A percentile compares a stretch with the other conserved stretches of the same genome.
Evolutionary conservation across 2,329 filamentous ascomycete species (phyloP).

Genomic region (Fusarium poae): DNA sequence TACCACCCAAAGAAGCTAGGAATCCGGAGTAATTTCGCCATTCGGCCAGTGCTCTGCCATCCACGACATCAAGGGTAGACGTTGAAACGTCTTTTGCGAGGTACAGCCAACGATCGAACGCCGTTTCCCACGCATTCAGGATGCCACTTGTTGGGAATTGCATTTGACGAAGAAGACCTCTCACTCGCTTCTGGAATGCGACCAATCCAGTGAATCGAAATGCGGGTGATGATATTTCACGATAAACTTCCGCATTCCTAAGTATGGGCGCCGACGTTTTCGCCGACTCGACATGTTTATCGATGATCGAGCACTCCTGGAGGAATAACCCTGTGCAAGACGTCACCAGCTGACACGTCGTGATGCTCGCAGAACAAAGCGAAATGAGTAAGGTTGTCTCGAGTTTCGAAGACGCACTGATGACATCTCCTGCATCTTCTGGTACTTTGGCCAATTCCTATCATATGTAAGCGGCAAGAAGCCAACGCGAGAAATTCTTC

Average conservation of each 20-base stretch:
- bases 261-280: conserved; percentile 67
- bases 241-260: conserved; percentile 71
- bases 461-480: conserved; percentile 24
- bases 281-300: conserved; percentile 62
- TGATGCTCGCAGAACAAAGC: conserved; percentile 74
- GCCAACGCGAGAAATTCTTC: neutral
- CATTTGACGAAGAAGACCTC: conserved; percentile 70
- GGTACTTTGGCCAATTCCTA: conserved; percentile 68
- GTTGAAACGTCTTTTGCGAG: conserved; percentile 73
- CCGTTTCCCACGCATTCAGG: conserved; percentile 74
- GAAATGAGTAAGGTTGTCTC: conserved; percentile 74
- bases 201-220: conserved; percentile 77
- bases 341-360: conserved; percentile 74
- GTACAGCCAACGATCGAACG: conserved; percentile 74
- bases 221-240: conserved; percentile 71
- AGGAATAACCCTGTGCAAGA: conserved; percentile 72
- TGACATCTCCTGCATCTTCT: conserved; percentile 68
- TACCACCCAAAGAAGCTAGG: conserved; percentile 74
- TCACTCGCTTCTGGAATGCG: conserved; percentile 76
- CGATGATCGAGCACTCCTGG: conserved; percentile 70
- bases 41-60: conserved; percentile 70
- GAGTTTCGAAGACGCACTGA: conserved; percentile 65
- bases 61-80: conserved; percentile 63
- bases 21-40: conserved; percentile 80
- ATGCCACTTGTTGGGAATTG: conserved; percentile 75